A percentile compares a stretch with the other conserved stretches of the same genome.
These are phyloP conservation scores for Fragaria ananassa DNA, from an alignment of 306 rosid genomes.

Conservation along the genomic window DNA sequence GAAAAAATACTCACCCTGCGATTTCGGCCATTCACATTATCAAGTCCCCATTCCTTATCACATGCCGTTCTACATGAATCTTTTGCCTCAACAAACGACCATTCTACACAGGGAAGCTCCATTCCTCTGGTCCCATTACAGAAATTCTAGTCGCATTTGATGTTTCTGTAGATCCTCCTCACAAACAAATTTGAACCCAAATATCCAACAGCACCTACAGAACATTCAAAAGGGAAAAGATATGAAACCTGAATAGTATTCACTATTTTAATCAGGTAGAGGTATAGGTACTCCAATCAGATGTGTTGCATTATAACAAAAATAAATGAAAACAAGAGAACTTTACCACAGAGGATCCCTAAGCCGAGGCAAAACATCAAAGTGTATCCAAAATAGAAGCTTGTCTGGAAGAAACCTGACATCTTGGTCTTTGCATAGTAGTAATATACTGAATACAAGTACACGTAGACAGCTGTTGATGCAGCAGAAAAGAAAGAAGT, in stretches of 20 bases:
- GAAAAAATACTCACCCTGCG: conserved; percentile 56
- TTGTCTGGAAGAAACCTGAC: conserved; percentile 99
- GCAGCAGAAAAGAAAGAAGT: conserved; percentile 99
- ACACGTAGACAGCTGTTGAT: conserved; percentile 92
- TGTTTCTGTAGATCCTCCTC: conserved; percentile 98
- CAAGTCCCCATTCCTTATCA: conserved; percentile 38
- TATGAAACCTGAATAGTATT: not conserved
- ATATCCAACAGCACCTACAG: conserved; percentile 93
- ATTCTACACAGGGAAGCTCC: conserved; percentile 38
- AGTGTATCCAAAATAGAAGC: conserved; percentile 99
- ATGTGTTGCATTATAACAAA: not conserved
- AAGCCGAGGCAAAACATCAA: conserved; percentile 96
- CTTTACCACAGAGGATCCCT: conserved; percentile 95
- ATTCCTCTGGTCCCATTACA: conserved; percentile 35
- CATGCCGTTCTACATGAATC: conserved; percentile 44
- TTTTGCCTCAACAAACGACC: conserved; percentile 26
- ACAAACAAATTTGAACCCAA: conserved; percentile 95
- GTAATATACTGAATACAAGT: conserved; percentile 90
- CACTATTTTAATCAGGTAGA: not conserved
- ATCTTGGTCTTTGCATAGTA: conserved; percentile 96
- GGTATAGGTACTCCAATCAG: not conserved
- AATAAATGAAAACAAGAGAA: conserved; percentile 6
- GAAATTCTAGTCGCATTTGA: conserved; percentile 83
- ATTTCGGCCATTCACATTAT: conserved; percentile 41
- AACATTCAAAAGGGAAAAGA: conserved; percentile 14